Percentiles rank a stretch among this genome's conserved stretches.
These are phyloP conservation scores for Eucalyptus camaldulensis DNA, from an alignment of 345 rosid species.

Conservation along the genomic window DNA sequence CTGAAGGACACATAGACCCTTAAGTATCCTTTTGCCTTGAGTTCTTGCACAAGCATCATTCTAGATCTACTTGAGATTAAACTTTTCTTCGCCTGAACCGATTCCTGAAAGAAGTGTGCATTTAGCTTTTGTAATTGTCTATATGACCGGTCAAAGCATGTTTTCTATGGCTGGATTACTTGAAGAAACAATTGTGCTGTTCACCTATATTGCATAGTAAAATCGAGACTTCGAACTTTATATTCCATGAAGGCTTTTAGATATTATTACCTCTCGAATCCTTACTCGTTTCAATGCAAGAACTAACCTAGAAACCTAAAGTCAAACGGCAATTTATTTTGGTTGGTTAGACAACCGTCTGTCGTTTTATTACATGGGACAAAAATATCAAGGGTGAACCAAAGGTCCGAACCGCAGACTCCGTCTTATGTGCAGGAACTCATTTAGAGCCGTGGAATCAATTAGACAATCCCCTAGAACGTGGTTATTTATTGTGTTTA, in stretches of 20 bases:
- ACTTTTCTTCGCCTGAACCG: background rate
- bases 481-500: background rate
- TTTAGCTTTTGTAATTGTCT: background rate
- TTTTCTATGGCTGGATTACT: background rate
- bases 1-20: background rate
- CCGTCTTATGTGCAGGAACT: background rate
- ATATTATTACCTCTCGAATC: background rate
- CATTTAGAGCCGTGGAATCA: background rate
- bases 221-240: background rate
- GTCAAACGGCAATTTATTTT: background rate
- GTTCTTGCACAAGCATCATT: background rate
- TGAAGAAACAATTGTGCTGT: background rate
- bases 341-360: background rate
- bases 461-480: background rate
- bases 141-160: background rate
- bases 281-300: background rate
- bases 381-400: background rate
- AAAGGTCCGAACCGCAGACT: background rate
- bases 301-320: background rate
- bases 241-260: background rate
- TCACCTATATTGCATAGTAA: background rate
- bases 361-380: background rate
- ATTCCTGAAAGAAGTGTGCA: background rate
- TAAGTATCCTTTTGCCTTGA: background rate
- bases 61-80: background rate